A percentile compares a stretch with the other conserved stretches of the same genome.
Conservation (phyloP, 129 eudicot species). For the Calendula officinalis region DNA sequence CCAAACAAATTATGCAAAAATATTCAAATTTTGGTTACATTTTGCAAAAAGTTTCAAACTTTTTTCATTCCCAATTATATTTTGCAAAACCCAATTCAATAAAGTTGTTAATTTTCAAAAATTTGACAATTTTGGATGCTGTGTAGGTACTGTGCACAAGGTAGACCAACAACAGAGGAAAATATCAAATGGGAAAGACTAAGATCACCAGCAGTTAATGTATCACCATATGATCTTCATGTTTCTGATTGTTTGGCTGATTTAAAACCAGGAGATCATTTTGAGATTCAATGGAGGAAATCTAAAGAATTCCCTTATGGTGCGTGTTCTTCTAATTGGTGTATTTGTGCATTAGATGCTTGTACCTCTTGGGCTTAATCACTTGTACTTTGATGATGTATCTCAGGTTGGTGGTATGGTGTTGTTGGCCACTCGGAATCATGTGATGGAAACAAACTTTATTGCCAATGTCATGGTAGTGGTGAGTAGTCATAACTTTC, state of each 20-base stretch:
- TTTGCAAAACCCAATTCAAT: not conserved
- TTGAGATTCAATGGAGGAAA: constrained; percentile 93
- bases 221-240: constrained; percentile 59
- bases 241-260: constrained; percentile 55
- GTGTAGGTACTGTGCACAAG: constrained; percentile 31
- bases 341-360: not conserved
- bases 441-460: constrained; percentile 57
- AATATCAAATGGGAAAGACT: constrained; percentile 73
- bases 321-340: constrained; percentile 20
- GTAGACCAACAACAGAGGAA: constrained; percentile 70
- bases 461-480: constrained; percentile 72
- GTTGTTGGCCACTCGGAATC: constrained; percentile 86
- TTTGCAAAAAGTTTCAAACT: not conserved
- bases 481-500: constrained; percentile 46
- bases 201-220: constrained; percentile 67
- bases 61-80: constrained; percentile 1
- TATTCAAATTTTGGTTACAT: too few relatives aligned
- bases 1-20: not conserved
- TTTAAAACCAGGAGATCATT: constrained; percentile 73
- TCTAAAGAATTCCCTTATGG: constrained; percentile 73
- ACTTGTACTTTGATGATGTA: constrained; percentile 24
- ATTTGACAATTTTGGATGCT: constrained; percentile 9
- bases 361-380: constrained; percentile 7
- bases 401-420: constrained; percentile 99
- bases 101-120: not conserved